Percentiles rank a stretch among this genome's conserved stretches.
phyloP scores from a whole-genome alignment of 2,329 filamentous ascomycete genomes.

The Pseudodiploospora longispora region DNA sequence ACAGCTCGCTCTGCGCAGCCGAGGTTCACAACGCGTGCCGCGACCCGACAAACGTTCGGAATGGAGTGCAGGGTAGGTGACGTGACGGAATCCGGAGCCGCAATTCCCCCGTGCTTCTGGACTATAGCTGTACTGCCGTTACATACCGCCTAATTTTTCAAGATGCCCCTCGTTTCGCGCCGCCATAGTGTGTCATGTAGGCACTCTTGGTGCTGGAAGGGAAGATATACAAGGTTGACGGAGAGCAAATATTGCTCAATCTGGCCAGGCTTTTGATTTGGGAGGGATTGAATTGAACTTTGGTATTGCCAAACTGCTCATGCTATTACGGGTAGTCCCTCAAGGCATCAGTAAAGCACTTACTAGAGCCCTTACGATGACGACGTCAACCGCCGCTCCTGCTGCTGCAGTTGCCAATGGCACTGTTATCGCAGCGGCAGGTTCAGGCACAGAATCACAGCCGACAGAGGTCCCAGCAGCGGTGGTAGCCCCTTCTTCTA shows the following conservation, averaged over 20 bases:
- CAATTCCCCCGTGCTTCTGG: constrained; percentile 1
- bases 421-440: neutral
- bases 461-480: no score
- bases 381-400: constrained; percentile 1
- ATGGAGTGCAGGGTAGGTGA: no score
- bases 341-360: constrained; percentile 9
- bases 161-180: constrained; percentile 5
- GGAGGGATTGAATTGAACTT: no score
- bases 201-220: neutral
- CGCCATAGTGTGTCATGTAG: neutral
- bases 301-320: constrained; percentile 1
- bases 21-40: no score
- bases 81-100: neutral
- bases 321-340: constrained; percentile 11
- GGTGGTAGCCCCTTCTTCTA: no score
- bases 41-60: no score
- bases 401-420: neutral
- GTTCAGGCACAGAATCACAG: no score
- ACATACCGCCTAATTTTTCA: constrained; percentile 20
- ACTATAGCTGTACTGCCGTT: constrained; percentile 17
- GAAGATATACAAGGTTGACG: no score
- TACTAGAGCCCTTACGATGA: constrained; percentile 10
- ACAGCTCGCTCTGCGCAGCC: no score
- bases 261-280: no score
- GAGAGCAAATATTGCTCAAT: no score